Base-by-base conservation (phyloP, 2,329 filamentous ascomycete species). In the Penicillium sp. region DNA sequence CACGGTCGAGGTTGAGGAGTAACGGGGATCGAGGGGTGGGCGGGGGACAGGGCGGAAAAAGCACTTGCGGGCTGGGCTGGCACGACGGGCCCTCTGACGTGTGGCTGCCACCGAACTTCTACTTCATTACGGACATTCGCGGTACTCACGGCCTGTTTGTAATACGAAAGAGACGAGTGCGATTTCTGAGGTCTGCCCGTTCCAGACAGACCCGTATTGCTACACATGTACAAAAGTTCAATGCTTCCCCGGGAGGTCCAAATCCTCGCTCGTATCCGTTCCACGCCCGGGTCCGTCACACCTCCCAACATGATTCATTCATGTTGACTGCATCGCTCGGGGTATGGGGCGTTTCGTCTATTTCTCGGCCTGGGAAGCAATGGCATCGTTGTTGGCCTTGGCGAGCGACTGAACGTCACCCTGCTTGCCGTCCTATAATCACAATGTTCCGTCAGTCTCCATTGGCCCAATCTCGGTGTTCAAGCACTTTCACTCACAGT, bases 361-460 rank as follows among this genome's bases (percentile, higher is more conserved):
- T 68, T 77, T 76, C 60, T 67, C 66, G 55, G 71, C 64, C 44
- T 73, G 61, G 47, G 76, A 13, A 27, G 39, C 71, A 56, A 77
- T 71, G 48, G 76, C 77, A 48, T 73, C 72, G 54, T 75, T 70
- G 69, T 83, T 82, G 55, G 79, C 81, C 51, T 74, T 68, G 54
- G 75, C 83, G 63, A 96, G 78, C 72, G 81, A 84, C 83, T 89
- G 89, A 70, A 80, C 64, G 43, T 97, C 92, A 73, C 90, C 88
- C 80, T 95, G 90, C 85, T 96, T 96, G 81, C 94, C 94, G 79
- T 91, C 90, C 94, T 97, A 76, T 97, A 75, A 53, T 51, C 45
- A 54, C 43, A 50, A 50, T 41, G 61, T 51, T 43, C 58, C 45
- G 63, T 74, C 64, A 75, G 73, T 41, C 58, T 60, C 48, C 55